Evolutionary conservation across 495 filamentous ascomycete genomes (phyloP).

Genomic region (Aspergillus bridgeri): DNA sequence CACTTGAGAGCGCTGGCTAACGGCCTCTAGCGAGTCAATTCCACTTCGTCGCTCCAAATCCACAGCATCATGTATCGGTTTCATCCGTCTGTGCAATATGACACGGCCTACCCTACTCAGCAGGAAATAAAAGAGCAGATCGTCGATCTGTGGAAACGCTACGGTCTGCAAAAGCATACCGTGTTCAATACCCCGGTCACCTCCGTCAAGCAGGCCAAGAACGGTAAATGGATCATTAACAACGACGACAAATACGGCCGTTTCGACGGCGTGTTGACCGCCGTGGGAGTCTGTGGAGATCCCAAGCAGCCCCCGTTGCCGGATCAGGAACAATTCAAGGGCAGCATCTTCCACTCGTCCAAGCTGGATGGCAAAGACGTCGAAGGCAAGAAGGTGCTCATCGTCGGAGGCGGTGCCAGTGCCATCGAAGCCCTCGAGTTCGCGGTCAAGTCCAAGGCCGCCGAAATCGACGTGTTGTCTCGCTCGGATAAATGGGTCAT

Average conservation of each 20-base stretch:
- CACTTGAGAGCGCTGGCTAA: not conserved
- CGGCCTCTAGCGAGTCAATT: constrained; percentile 64
- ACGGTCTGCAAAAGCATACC: constrained; percentile 66
- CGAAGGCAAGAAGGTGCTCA: constrained; percentile 66
- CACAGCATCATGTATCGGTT: constrained; percentile 88
- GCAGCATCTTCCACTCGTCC: constrained; percentile 70
- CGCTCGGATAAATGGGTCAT: constrained; percentile 89
- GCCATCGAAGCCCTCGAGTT: constrained; percentile 85
- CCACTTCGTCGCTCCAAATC: constrained; percentile 77
- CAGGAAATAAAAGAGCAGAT: constrained; percentile 71
- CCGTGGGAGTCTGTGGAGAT: constrained; percentile 76
- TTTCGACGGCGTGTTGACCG: constrained; percentile 76
- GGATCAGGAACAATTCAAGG: constrained; percentile 63
- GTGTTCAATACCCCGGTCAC: constrained; percentile 67
- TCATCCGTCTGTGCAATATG: constrained; percentile 73
- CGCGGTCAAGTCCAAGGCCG: constrained; percentile 61
- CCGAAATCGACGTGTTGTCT: constrained; percentile 67
- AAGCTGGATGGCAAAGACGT: constrained; percentile 66
- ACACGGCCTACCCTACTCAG: constrained; percentile 69
- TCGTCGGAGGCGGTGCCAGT: constrained; percentile 77
- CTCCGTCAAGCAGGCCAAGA: constrained; percentile 62
- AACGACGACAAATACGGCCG: constrained; percentile 64
- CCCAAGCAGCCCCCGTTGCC: constrained; percentile 67
- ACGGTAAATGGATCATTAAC: constrained; percentile 80
- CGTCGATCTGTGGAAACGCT: constrained; percentile 67